Evolutionary conservation across 2,329 filamentous ascomycete genomes (phyloP).

Genomic region (Graphium sp.): DNA sequence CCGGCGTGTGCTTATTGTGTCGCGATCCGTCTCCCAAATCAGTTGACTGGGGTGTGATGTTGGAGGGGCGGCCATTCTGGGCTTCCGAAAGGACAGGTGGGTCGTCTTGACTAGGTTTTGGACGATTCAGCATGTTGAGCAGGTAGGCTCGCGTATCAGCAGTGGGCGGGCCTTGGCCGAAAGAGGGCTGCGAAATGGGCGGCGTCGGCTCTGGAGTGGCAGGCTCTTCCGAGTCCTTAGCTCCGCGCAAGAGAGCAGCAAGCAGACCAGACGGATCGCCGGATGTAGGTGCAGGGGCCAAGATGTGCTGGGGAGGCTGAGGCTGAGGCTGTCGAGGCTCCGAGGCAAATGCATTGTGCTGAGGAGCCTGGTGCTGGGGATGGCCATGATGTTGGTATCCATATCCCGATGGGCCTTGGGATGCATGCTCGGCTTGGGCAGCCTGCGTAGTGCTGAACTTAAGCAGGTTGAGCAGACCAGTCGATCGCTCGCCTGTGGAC

Average conservation of each 20-base stretch:
- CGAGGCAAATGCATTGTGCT: too few species aligned
- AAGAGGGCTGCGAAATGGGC: conserved; percentile 15
- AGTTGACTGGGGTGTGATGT: conserved; percentile 25
- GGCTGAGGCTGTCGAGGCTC: conserved; percentile 6
- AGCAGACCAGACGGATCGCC: conserved; percentile 40
- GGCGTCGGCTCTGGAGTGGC: conserved; percentile 8
- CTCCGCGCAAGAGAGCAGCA: conserved; percentile 43
- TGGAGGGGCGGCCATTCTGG: conserved; percentile 17
- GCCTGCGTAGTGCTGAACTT: conserved; percentile 32
- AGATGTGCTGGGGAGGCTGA: conserved; percentile 16
- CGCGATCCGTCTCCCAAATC: conserved; percentile 4
- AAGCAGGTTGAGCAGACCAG: conserved; percentile 41
- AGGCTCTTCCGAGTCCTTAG: conserved; percentile 24
- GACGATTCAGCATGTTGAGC: conserved; percentile 68
- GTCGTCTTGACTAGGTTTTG: conserved; percentile 48
- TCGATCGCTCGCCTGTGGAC: conserved; percentile 27
- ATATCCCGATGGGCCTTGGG: conserved; percentile 9
- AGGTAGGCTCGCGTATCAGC: conserved; percentile 72
- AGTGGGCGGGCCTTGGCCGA: conserved; percentile 32
- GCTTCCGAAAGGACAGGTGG: conserved; percentile 13
- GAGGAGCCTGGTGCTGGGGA: conserved; percentile 9
- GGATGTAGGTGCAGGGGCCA: conserved; percentile 37
- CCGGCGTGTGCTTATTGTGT: conserved; percentile 4
- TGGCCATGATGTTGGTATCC: conserved; percentile 8
- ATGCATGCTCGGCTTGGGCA: conserved; percentile 6